Conservation (phyloP, 331 rosid species). For the Spiraea crenata region DNA sequence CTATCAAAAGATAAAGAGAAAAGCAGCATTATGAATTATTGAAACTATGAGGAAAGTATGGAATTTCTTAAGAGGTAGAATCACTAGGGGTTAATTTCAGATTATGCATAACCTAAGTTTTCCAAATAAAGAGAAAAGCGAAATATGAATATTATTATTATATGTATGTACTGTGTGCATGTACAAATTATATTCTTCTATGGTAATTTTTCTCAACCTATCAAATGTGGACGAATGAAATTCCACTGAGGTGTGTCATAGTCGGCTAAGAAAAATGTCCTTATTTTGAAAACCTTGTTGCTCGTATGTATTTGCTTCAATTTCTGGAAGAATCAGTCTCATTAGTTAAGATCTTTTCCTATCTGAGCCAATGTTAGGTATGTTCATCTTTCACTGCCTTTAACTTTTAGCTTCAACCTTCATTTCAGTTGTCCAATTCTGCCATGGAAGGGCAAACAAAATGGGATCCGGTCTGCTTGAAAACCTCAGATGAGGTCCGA, state of each 20-base stretch:
- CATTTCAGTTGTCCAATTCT: constrained; percentile 51
- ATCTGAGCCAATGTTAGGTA: not conserved
- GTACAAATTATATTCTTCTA: not conserved
- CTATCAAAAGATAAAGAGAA: not conserved
- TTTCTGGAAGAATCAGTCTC: not conserved
- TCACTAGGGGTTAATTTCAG: not conserved
- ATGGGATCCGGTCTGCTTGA: constrained; percentile 71
- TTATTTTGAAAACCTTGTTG: not conserved
- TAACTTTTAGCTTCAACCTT: constrained; percentile 46
- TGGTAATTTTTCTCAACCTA: not conserved
- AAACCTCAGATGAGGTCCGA: constrained; percentile 51
- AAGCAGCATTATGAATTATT: not conserved
- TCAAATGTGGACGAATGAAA: not conserved
- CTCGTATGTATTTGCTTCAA: not conserved
- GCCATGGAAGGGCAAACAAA: constrained; percentile 90
- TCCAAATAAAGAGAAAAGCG: not conserved
- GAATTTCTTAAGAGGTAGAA: not conserved
- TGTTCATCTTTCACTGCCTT: constrained; percentile 6
- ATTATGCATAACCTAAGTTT: not conserved
- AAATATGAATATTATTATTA: not conserved
- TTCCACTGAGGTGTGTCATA: not conserved
- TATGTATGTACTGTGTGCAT: not conserved
- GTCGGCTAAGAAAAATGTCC: not conserved
- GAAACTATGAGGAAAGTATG: not conserved
- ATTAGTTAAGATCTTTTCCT: not conserved